Evolutionary conservation across 1,284 basidiomycete species (phyloP), one percentile per base, ranked within the genome.

Genomic region (Papiliotrema laurentii): DNA sequence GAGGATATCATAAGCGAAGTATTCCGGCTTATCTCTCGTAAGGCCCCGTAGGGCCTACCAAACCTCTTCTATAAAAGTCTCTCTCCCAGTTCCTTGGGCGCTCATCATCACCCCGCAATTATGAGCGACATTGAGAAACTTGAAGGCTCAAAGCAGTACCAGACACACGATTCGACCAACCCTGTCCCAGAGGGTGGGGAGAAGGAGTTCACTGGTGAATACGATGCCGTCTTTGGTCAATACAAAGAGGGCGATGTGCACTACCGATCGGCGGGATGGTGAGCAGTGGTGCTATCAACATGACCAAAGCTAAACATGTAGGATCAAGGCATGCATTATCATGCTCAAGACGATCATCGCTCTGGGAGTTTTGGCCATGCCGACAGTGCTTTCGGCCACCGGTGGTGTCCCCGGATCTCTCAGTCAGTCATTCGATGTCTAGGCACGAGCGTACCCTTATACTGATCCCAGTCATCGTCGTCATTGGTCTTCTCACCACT

Each of bases 251-350:
- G 66, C 10, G 46, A 59, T 31, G 61, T 64, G 36, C 44, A 66
- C 50, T 66, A 64, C 50, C 57, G 52, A 41, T 63, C 59, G n/a
- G 64, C 64, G 18, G 61, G 66, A 49, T 65, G 63, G 63, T 67
- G 37, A 54, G 64, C 25, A 27, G 11, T 34, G n/a, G n/a, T n/a
- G n/a, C n/a, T n/a, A n/a, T n/a, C n/a, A n/a, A n/a, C n/a, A n/a
- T n/a, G n/a, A n/a, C n/a, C n/a, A n/a, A n/a, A n/a, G n/a, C n/a
- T n/a, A n/a, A n/a, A 27, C 44, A 7, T 25, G 27, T 28, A 66
- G 66, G 68, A 58, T 61, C 39, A 55, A 58, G 22, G 61, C 68
- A 10, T 41, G 53, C 14, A 56, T 70, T 22, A 49, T 70, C 44
- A 64, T 68, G 56, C 40, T 61, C 34, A 66, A 66, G 50, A 60